Evolutionary conservation across 2,329 filamentous ascomycete genomes (phyloP).

Genomic region (Diplodia seriata): DNA sequence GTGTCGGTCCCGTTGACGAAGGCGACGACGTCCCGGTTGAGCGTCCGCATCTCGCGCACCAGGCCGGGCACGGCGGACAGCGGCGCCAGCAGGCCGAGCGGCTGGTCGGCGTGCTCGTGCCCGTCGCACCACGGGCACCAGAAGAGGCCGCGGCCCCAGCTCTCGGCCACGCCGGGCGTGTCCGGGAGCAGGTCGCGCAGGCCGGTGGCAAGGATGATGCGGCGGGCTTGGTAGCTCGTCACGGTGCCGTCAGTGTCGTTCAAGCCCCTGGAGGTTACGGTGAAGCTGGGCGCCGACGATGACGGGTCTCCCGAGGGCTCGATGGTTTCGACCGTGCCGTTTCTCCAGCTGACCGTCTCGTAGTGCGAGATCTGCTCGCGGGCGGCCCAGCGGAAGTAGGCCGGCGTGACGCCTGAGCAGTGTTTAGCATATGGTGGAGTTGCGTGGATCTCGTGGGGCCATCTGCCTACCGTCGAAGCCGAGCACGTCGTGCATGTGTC

Average conservation of each 20-base stretch:
- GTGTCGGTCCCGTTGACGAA: slow-evolving; percentile 29
- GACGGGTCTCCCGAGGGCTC: background rate
- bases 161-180: slow-evolving; percentile 8
- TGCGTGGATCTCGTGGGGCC: background rate
- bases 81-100: background rate
- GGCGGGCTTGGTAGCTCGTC: background rate
- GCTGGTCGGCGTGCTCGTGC: slow-evolving; percentile 21
- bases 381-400: slow-evolving; percentile 17
- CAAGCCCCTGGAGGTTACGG: background rate
- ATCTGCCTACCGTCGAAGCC: slow-evolving; percentile 17
- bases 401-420: slow-evolving; percentile 14
- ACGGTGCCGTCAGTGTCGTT: background rate
- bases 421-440: background rate
- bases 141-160: slow-evolving; percentile 15
- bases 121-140: slow-evolving; percentile 29
- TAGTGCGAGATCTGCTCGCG: slow-evolving; percentile 14
- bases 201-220: slow-evolving; percentile 10
- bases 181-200: background rate
- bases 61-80: background rate
- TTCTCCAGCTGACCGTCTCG: slow-evolving; percentile 2
- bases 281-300: background rate
- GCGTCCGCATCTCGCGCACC: slow-evolving; percentile 9
- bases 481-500: slow-evolving; percentile 52
- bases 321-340: slow-evolving; percentile 6
- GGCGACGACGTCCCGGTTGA: slow-evolving; percentile 18